Evolutionary conservation across 2,329 filamentous ascomycete species (phyloP).

Genomic region (Fusarium sp.): DNA sequence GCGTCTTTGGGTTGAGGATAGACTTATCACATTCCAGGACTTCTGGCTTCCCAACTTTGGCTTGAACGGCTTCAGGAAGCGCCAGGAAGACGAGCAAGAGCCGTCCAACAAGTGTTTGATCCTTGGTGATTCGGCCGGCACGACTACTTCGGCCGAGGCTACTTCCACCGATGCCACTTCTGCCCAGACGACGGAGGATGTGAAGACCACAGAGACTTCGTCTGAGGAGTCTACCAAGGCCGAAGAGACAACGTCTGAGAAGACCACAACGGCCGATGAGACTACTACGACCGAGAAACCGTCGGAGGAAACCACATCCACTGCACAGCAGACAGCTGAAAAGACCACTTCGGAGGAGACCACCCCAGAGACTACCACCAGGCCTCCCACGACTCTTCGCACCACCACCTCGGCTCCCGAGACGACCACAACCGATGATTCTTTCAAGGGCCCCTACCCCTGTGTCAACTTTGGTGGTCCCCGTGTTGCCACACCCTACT

Average conservation of each 20-base stretch:
- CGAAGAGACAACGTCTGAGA: background rate
- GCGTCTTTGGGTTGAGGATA: constrained; percentile 37
- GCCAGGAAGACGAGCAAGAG: constrained; percentile 3
- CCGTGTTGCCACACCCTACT: constrained; percentile 22
- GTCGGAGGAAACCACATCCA: constrained; percentile 1
- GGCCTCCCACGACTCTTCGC: constrained; percentile 18
- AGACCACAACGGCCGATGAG: background rate
- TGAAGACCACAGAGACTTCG: background rate
- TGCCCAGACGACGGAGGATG: background rate
- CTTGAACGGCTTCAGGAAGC: background rate
- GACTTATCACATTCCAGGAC: constrained; percentile 22
- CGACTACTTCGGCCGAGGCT: background rate
- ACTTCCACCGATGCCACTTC: background rate
- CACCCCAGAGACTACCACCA: background rate
- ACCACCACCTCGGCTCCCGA: constrained; percentile 4
- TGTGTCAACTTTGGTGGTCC: constrained; percentile 29
- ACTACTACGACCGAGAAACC: background rate
- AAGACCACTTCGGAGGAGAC: background rate
- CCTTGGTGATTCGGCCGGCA: background rate
- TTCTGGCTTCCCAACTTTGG: constrained; percentile 2
- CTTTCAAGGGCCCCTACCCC: constrained; percentile 11
- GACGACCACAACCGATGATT: constrained; percentile 3
- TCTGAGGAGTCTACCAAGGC: background rate
- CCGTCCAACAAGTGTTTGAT: constrained; percentile 16
- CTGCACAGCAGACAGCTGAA: background rate